Conservation (phyloP, 305 asterid genomes). For the Galium porrigens region DNA sequence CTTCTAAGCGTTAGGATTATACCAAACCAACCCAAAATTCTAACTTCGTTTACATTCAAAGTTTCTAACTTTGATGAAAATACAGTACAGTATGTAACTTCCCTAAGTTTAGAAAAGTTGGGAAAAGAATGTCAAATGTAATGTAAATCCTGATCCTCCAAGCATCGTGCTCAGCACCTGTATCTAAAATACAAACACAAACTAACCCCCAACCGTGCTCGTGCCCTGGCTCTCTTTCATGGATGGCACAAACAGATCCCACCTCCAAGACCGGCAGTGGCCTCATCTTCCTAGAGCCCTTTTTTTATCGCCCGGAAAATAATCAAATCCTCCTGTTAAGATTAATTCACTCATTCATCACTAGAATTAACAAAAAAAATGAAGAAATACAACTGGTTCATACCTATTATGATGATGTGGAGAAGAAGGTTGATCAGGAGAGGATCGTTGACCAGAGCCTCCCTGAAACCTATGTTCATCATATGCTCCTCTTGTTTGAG, state of each 20-base stretch:
- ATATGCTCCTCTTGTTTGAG: conserved; percentile 32
- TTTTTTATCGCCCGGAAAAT: conserved; percentile 18
- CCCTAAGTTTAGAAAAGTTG: conserved; percentile 14
- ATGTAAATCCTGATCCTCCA: conserved; percentile 18
- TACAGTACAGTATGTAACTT: conserved; percentile 28
- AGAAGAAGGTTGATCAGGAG: conserved; percentile 85
- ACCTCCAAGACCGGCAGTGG: conserved; percentile 1
- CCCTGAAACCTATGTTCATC: conserved; percentile 57
- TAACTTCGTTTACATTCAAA: conserved; percentile 10
- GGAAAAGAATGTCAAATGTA: conserved; percentile 7
- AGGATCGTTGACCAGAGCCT: conserved; percentile 41
- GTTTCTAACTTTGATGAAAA: conserved; percentile 29
- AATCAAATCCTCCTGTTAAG: conserved; percentile 46
- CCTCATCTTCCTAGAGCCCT: conserved; percentile 12
- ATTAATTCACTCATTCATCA: conserved; percentile 4
- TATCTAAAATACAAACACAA: conserved; percentile 30
- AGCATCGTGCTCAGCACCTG: conserved; percentile 14
- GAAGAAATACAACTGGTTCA: neutral
- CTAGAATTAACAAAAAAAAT: neutral
- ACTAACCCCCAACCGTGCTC: conserved; percentile 16
- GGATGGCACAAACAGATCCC: neutral
- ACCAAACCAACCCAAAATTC: conserved; percentile 13
- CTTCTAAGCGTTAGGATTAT: conserved; percentile 17
- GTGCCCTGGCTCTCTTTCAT: conserved; percentile 14
- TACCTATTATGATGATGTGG: conserved; percentile 62